Evolutionary conservation across 441 rosid genomes (phyloP).

Genomic region (Raphanus hybrid): DNA sequence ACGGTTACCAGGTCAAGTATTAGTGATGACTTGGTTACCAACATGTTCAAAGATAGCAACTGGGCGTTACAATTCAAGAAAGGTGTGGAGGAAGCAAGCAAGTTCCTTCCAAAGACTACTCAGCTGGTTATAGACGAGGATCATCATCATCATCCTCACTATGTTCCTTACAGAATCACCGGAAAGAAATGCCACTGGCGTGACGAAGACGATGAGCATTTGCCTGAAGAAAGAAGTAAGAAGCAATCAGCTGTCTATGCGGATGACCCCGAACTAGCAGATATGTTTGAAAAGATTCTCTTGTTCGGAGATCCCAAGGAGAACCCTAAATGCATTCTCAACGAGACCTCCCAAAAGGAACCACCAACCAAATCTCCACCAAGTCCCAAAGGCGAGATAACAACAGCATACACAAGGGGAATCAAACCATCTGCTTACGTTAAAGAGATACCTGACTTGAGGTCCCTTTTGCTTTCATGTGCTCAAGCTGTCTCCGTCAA

Average conservation of each 20-base stretch:
- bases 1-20: conserved; percentile 24
- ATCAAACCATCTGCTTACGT: conserved; percentile 25
- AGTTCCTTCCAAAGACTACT: conserved; percentile 72
- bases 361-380: conserved; percentile 11
- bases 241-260: conserved; percentile 47
- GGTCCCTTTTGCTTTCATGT: conserved; percentile 52
- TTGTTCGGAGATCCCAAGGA: conserved; percentile 28
- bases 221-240: conserved; percentile 42
- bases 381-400: conserved; percentile 23
- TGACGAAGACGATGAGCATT: conserved; percentile 37
- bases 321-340: conserved; percentile 38
- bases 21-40: conserved; percentile 39
- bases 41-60: conserved; percentile 54
- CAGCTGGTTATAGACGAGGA: conserved; percentile 50
- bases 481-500: conserved; percentile 56
- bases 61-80: conserved; percentile 67
- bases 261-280: conserved; percentile 51
- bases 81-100: conserved; percentile 89
- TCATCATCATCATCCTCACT: conserved; percentile 12
- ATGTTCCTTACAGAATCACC: conserved; percentile 22
- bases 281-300: conserved; percentile 42
- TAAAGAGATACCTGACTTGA: conserved; percentile 49
- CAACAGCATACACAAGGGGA: background rate
- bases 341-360: conserved; percentile 17
- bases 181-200: conserved; percentile 39